These are phyloP conservation scores for Ochetophila trinervis DNA, from an alignment of 306 rosid genomes.

Conservation along the genomic window DNA sequence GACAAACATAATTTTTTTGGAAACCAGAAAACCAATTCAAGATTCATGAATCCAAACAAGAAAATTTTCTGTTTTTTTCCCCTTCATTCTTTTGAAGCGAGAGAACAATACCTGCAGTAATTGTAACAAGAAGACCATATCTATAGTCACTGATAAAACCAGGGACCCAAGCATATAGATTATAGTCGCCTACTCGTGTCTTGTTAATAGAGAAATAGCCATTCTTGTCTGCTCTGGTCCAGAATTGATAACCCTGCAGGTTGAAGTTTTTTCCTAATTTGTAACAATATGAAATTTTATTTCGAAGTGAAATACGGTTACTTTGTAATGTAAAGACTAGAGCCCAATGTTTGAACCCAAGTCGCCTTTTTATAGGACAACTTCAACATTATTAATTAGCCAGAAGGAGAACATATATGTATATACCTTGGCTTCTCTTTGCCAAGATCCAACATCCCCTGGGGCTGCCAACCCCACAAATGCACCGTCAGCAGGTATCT, in stretches of 20 bases:
- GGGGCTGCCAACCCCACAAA: constrained; percentile 82
- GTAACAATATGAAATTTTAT: not conserved
- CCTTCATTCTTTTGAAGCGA: not conserved
- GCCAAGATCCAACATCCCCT: constrained; percentile 91
- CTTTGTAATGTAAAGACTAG: too few species aligned
- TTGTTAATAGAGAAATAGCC: constrained; percentile 52
- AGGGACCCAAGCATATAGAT: constrained; percentile 70
- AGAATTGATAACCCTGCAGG: constrained; percentile 65
- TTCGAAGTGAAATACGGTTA: not conserved
- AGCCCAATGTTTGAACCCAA: too few species aligned
- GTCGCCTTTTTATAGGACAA: too few species aligned
- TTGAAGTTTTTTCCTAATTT: not conserved
- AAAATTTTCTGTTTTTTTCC: not conserved
- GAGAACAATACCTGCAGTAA: constrained; percentile 47
- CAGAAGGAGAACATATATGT: not conserved
- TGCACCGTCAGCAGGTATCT: constrained; percentile 54
- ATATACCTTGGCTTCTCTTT: constrained; percentile 53
- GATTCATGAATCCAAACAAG: not conserved
- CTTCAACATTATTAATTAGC: too few species aligned
- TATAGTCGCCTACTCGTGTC: constrained; percentile 46
- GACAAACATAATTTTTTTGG: not conserved
- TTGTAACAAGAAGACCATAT: constrained; percentile 31
- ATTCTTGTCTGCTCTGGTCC: constrained; percentile 52
- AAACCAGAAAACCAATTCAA: not conserved
- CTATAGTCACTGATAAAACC: constrained; percentile 72